These are phyloP conservation scores for Pseudonectria buxi DNA, from an alignment of 2,329 filamentous ascomycete species.

Conservation along the genomic window DNA sequence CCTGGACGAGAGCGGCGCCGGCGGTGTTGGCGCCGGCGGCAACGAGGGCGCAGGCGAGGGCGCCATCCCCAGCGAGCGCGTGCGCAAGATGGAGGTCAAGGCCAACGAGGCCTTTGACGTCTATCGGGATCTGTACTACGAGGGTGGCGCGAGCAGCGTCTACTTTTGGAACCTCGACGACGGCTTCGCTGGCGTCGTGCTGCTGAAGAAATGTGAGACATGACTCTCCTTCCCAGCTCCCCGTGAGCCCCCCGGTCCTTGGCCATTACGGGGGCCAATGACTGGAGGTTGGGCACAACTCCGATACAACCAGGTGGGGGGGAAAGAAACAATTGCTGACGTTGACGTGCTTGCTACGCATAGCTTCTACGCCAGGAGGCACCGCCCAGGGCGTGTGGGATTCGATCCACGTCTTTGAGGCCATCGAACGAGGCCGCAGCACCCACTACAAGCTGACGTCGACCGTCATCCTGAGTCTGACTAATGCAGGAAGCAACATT, in stretches of 20 bases:
- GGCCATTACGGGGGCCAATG: background rate
- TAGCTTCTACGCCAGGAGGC: constrained; percentile 59
- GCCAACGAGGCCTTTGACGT: constrained; percentile 97
- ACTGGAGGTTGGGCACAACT: too few species aligned
- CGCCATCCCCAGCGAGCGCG: constrained; percentile 80
- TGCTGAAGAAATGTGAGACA: constrained; percentile 83
- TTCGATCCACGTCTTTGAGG: constrained; percentile 97
- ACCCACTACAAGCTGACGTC: constrained; percentile 97
- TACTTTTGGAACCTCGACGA: constrained; percentile 99
- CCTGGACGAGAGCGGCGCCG: constrained; percentile 56
- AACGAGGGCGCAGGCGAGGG: constrained; percentile 64
- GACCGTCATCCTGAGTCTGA: constrained; percentile 87
- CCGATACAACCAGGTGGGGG: too few species aligned
- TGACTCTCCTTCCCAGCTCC: background rate
- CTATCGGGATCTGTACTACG: constrained; percentile 93
- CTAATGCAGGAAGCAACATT: constrained; percentile 51
- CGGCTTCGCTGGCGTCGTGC: constrained; percentile 90
- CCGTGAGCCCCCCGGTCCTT: too few species aligned
- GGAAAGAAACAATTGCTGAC: too few species aligned
- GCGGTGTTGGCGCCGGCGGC: constrained; percentile 45
- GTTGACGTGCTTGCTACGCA: background rate
- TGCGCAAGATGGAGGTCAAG: constrained; percentile 87
- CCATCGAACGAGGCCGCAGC: constrained; percentile 81
- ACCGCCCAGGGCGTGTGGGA: constrained; percentile 83
- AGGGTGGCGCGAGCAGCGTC: constrained; percentile 90